Evolutionary conservation across 192 early-diverging fungal genomes (phyloP).

Genomic region (Haplosporangium gracile): DNA sequence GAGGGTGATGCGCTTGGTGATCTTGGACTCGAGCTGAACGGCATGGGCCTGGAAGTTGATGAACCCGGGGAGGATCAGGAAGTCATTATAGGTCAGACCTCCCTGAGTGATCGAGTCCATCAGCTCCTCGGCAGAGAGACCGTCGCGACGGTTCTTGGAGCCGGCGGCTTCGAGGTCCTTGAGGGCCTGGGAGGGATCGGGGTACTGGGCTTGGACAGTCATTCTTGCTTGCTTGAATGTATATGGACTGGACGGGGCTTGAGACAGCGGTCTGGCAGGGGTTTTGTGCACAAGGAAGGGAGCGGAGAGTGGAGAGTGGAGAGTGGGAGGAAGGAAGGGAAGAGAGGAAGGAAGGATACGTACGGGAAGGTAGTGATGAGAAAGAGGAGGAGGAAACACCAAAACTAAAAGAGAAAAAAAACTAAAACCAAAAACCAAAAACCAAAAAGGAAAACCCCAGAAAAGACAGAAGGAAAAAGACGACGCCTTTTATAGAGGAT

Average conservation of each 20-base stretch:
- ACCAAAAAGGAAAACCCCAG: conserved; percentile 57
- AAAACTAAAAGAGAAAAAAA: conserved; percentile 41
- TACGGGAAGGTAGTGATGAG: conserved; percentile 14
- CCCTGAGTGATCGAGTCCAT: conserved; percentile 85
- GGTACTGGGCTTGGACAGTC: conserved; percentile 41
- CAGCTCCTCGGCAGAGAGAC: conserved; percentile 85
- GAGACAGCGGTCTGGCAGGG: conserved; percentile 5
- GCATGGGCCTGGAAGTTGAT: conserved; percentile 92
- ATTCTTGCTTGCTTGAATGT: conserved; percentile 7
- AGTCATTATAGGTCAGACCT: conserved; percentile 99
- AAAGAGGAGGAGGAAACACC: conserved; percentile 22
- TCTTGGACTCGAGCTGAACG: conserved; percentile 84
- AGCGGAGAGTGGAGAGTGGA: no score
- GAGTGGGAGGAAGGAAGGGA: not conserved
- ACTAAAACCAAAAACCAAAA: conserved; percentile 54
- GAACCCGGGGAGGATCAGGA: conserved; percentile 95
- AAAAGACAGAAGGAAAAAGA: conserved; percentile 22
- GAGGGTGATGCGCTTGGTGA: conserved; percentile 92
- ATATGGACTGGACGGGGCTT: not conserved
- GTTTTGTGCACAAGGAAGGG: not conserved
- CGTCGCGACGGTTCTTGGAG: conserved; percentile 72
- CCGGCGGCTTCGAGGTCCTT: conserved; percentile 48
- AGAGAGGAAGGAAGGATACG: conserved; percentile 5
- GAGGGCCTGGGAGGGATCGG: conserved; percentile 38
- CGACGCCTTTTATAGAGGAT: conserved; percentile 17